These are phyloP conservation scores for Apophysomyces elegans DNA, from an alignment of 371 early-diverging fungal genomes.

Conservation along the genomic window DNA sequence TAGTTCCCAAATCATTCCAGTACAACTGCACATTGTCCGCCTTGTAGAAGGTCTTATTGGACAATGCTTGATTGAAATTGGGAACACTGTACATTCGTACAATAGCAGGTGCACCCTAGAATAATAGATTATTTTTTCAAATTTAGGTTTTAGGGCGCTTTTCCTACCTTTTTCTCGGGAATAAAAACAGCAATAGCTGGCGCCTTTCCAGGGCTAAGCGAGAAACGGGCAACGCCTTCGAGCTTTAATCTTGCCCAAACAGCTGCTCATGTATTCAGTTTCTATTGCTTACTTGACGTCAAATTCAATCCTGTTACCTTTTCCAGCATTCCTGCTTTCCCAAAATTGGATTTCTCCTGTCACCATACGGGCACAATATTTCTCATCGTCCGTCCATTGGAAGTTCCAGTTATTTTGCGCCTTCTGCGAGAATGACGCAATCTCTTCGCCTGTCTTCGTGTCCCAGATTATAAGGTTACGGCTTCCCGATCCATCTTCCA, in stretches of 20 bases:
- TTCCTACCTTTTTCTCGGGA: constrained; percentile 72
- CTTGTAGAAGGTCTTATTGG: constrained; percentile 92
- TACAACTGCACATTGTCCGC: constrained; percentile 90
- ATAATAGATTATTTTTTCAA: neutral
- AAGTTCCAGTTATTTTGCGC: constrained; percentile 78
- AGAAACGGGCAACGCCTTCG: constrained; percentile 83
- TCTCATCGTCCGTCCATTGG: constrained; percentile 94
- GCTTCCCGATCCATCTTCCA: constrained; percentile 67
- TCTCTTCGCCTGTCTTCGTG: constrained; percentile 68
- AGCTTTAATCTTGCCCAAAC: constrained; percentile 69
- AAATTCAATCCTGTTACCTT: constrained; percentile 39
- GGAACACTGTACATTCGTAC: constrained; percentile 83
- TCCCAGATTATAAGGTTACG: constrained; percentile 85
- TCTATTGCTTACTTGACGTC: neutral
- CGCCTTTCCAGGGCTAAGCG: constrained; percentile 87
- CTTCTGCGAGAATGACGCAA: constrained; percentile 83
- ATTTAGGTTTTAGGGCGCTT: neutral
- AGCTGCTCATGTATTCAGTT: constrained; percentile 22
- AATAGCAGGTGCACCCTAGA: constrained; percentile 75
- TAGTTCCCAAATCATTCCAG: constrained; percentile 95
- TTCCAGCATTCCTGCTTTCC: constrained; percentile 69
- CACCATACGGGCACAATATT: constrained; percentile 85
- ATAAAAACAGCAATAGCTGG: constrained; percentile 89
- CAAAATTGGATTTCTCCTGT: constrained; percentile 90
- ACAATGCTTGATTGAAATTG: constrained; percentile 73